A percentile compares a stretch with the other conserved stretches of the same genome.
These are phyloP conservation scores for Zygoascus biomembranicola DNA, from an alignment of 805 yeast genomes.

Conservation along the genomic window DNA sequence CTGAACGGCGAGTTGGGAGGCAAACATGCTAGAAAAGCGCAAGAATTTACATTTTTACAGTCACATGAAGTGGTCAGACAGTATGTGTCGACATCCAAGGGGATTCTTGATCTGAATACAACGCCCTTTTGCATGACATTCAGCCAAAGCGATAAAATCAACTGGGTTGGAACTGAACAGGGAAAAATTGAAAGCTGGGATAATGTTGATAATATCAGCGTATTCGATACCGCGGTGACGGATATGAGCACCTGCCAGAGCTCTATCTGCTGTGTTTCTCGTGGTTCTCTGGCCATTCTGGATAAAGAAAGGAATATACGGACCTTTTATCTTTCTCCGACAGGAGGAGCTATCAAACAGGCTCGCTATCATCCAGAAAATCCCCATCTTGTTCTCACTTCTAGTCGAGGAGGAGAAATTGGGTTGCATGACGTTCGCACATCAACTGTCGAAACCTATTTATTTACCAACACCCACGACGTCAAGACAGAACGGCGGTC, in stretches of 20 bases:
- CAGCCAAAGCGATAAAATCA: background rate
- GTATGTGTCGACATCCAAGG: slow-evolving; percentile 2
- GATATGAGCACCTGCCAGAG: background rate
- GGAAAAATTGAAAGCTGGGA: background rate
- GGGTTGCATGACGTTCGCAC: slow-evolving; percentile 9
- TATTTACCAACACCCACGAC: slow-evolving; percentile 7
- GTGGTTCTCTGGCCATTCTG: background rate
- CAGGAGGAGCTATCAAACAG: slow-evolving; percentile 6
- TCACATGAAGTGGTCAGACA: background rate
- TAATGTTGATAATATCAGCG: background rate
- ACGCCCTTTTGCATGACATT: background rate
- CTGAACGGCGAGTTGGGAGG: background rate
- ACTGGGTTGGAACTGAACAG: background rate
- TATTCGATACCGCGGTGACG: background rate
- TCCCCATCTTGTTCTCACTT: slow-evolving; percentile 3
- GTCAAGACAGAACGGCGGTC: slow-evolving; percentile 1
- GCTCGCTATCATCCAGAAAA: slow-evolving; percentile 9
- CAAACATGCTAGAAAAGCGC: background rate
- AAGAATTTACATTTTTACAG: background rate
- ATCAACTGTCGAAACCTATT: background rate
- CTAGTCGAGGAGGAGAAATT: slow-evolving; percentile 10
- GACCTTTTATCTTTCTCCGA: background rate
- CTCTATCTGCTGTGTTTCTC: background rate
- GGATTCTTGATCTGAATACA: background rate
- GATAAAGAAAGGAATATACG: background rate